Percentiles rank a stretch among this genome's conserved stretches.
Conservation (phyloP, 805 yeast genomes). For the Wickerhamomyces ciferrii region DNA sequence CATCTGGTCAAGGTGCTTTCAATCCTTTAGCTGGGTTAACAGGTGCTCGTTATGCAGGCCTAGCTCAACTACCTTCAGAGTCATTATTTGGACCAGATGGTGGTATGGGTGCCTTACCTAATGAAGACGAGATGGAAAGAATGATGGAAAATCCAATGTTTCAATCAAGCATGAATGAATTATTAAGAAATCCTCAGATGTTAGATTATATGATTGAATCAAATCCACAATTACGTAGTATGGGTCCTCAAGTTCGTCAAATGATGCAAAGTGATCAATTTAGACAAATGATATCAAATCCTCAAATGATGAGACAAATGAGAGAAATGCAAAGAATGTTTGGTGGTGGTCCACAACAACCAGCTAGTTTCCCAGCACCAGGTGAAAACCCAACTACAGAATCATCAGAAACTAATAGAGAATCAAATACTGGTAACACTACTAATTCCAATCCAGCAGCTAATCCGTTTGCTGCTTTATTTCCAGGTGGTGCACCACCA, state of each 20-base stretch:
- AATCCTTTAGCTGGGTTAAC: slow-evolving; percentile 91
- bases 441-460: slow-evolving; percentile 8
- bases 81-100: slow-evolving; percentile 94
- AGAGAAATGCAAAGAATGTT: slow-evolving; percentile 62
- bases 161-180: slow-evolving; percentile 75
- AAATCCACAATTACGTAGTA: slow-evolving; percentile 75
- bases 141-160: slow-evolving; percentile 81
- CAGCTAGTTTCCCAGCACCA: slow-evolving; percentile 42
- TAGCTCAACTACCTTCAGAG: slow-evolving; percentile 79
- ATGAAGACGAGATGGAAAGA: slow-evolving; percentile 65
- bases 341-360: slow-evolving; percentile 27
- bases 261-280: slow-evolving; percentile 80
- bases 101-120: slow-evolving; percentile 68
- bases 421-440: slow-evolving; percentile 12
- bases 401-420: slow-evolving; percentile 9
- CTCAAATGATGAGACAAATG: slow-evolving; percentile 79
- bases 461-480: slow-evolving; percentile 49
- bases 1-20: slow-evolving; percentile 85
- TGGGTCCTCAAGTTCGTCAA: slow-evolving; percentile 88
- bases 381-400: slow-evolving; percentile 29
- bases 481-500: slow-evolving; percentile 27
- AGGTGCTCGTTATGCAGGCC: slow-evolving; percentile 95
- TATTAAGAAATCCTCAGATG: slow-evolving; percentile 87
- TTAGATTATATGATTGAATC: slow-evolving; percentile 74
- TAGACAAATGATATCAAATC: slow-evolving; percentile 76